Evolutionary conservation across 306 rosid species (phyloP).

Genomic region (Medicago lupulina): DNA sequence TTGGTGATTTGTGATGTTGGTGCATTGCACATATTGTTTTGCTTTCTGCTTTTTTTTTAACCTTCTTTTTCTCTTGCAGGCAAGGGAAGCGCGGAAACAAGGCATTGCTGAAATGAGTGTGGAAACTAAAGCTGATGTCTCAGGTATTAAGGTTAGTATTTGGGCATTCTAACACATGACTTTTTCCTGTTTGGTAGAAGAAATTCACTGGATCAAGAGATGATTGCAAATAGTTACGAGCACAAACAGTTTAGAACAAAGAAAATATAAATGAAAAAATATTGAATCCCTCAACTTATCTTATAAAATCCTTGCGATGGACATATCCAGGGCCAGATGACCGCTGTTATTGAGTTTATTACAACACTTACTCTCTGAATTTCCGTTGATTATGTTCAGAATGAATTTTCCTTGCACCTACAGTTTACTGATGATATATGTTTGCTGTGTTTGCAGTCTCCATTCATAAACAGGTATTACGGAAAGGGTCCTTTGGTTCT

Average conservation of each 20-base stretch:
- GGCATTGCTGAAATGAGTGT: conserved; percentile 79
- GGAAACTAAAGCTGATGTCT: conserved; percentile 70
- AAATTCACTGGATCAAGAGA: not conserved
- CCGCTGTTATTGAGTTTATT: not conserved
- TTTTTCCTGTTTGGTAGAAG: not conserved
- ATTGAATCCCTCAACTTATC: not conserved
- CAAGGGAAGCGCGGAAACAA: conserved; percentile 77
- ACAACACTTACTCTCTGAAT: not conserved
- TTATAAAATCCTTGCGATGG: not conserved
- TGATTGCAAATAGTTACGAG: not conserved
- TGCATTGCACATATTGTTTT: not conserved
- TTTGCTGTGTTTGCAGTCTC: conserved; percentile 61
- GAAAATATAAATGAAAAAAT: not conserved
- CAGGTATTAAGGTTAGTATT: conserved; percentile 68
- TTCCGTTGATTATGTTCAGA: conserved; percentile 13
- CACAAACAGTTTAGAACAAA: not conserved
- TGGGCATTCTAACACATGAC: not conserved
- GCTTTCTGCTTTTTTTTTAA: conserved; percentile 5
- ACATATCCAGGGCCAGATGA: not conserved
- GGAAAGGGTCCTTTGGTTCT: too few species aligned
- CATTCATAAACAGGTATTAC: conserved; percentile 82
- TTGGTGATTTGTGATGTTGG: conserved; percentile 12
- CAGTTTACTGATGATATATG: not conserved
- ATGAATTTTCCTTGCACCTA: conserved; percentile 21
- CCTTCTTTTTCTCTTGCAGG: conserved; percentile 53